Conservation (phyloP, 306 rosid genomes). For the Lathyrus oleraceus region DNA sequence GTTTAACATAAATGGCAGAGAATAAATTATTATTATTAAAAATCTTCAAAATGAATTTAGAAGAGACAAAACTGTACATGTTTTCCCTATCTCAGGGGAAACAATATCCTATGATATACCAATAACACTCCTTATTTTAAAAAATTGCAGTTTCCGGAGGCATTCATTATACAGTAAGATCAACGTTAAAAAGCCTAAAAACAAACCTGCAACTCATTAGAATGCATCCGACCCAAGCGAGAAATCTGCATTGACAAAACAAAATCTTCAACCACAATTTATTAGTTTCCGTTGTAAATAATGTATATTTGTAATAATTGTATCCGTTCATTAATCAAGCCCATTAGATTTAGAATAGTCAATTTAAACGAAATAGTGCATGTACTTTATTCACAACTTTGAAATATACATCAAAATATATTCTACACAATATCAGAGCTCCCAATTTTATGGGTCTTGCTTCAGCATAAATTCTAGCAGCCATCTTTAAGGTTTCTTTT, state of each 20-base stretch:
- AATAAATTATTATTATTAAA: conserved; percentile 11
- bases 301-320: not conserved
- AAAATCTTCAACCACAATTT: conserved; percentile 33
- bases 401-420: not conserved
- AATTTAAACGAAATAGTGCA: not conserved
- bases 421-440: not conserved
- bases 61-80: conserved; percentile 5
- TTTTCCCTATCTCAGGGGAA: conserved; percentile 16
- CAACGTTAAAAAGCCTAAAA: conserved; percentile 23
- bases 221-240: conserved; percentile 97
- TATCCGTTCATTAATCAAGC: not conserved
- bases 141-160: not conserved
- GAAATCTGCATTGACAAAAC: conserved; percentile 69
- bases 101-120: not conserved
- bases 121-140: not conserved
- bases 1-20: not conserved
- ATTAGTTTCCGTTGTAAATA: not conserved
- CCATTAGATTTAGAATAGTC: not conserved
- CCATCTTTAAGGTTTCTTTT: too few species aligned
- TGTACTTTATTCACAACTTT: not conserved
- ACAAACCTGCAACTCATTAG: conserved; percentile 95
- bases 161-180: conserved; percentile 28
- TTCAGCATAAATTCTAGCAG: too few species aligned
- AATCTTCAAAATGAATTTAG: not conserved
- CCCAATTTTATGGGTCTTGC: too few species aligned